phyloP scores from a whole-genome alignment of 495 filamentous ascomycete genomes.

The Podospora pseudoanserina region DNA sequence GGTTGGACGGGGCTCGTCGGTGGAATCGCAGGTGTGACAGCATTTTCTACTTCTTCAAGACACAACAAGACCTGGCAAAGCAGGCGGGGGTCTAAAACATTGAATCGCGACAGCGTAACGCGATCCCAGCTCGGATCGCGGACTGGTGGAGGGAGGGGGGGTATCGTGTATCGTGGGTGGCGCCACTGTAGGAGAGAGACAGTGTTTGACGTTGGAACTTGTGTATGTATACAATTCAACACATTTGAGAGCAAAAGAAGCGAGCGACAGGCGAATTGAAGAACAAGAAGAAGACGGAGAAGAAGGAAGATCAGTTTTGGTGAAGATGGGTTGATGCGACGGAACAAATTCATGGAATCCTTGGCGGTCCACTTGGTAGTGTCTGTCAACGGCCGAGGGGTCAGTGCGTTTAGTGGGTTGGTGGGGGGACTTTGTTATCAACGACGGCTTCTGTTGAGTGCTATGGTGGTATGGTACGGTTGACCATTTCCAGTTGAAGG shows the following conservation, averaged over 20 bases:
- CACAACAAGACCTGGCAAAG: slow-evolving; percentile 1
- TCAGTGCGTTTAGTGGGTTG: not conserved
- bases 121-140: slow-evolving; percentile 1
- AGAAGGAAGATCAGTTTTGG: not conserved
- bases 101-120: slow-evolving; percentile 4
- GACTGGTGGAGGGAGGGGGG: not conserved
- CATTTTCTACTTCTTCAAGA: slow-evolving; percentile 32
- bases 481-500: no score
- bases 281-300: not conserved
- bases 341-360: not conserved
- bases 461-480: no score
- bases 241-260: not conserved
- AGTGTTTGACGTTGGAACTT: not conserved
- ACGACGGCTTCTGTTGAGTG: no score
- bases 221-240: not conserved
- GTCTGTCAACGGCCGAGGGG: not conserved
- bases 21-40: slow-evolving; percentile 55
- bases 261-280: not conserved
- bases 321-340: not conserved
- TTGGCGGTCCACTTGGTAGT: not conserved
- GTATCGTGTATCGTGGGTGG: not conserved
- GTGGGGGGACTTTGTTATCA: slow-evolving; percentile 36
- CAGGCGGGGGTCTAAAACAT: slow-evolving; percentile 1
- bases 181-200: not conserved
- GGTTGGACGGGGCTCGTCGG: slow-evolving; percentile 50